Conservation (phyloP, 352 stramenopile species). For the Plasmopara halstedii region DNA sequence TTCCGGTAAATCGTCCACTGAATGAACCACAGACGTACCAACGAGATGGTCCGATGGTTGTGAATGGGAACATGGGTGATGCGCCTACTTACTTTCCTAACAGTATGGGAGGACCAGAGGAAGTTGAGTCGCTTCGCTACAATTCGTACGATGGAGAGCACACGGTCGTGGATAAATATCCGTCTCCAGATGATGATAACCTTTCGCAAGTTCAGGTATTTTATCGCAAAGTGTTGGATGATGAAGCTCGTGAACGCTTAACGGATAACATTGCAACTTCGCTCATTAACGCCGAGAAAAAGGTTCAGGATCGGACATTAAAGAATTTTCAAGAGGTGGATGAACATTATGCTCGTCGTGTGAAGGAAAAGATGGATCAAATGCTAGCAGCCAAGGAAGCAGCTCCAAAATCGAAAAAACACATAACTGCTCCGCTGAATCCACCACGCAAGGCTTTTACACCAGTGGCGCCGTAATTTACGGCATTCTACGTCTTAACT, state of each 20-base stretch:
- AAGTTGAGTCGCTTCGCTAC: conserved; percentile 18
- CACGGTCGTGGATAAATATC: conserved; percentile 32
- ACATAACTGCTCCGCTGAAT: conserved; percentile 21
- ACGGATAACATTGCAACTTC: conserved; percentile 69
- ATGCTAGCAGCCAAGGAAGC: conserved; percentile 21
- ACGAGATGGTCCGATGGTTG: conserved; percentile 54
- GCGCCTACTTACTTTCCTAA: conserved; percentile 80
- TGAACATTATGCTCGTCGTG: conserved; percentile 21
- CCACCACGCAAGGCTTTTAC: conserved; percentile 26
- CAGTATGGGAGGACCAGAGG: conserved; percentile 33
- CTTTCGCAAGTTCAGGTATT: conserved; percentile 60
- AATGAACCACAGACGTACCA: conserved; percentile 57
- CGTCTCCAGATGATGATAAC: conserved; percentile 72
- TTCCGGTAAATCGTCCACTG: conserved; percentile 84
- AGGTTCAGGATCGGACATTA: conserved; percentile 23
- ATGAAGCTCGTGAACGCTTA: conserved; percentile 46
- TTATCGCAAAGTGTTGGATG: conserved; percentile 57
- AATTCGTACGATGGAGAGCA: conserved; percentile 19
- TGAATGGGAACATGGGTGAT: conserved; percentile 56
- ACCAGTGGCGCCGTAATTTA: conserved; percentile 19
- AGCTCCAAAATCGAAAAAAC: conserved; percentile 20
- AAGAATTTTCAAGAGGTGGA: conserved; percentile 30
- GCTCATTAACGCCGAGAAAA: conserved; percentile 35
- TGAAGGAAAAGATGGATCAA: conserved; percentile 31
- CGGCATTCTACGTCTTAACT: too few relatives aligned